These are phyloP conservation scores for Botryotinia convoluta DNA, from an alignment of 2,329 filamentous ascomycete species.

Conservation along the genomic window DNA sequence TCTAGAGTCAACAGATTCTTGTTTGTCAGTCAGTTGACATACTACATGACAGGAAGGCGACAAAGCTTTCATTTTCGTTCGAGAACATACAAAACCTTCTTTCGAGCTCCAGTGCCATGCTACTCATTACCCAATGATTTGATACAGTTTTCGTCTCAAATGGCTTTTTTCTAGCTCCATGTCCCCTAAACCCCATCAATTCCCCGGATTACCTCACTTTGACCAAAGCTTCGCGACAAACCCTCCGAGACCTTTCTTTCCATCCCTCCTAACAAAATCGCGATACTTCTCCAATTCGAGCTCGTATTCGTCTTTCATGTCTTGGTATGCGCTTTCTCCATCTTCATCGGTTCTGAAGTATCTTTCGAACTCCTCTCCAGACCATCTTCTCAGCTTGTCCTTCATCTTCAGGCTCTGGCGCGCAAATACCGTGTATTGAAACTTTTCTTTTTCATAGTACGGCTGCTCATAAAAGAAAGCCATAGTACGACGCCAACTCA, in stretches of 20 bases:
- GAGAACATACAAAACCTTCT: background rate
- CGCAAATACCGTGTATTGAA: slow-evolving; percentile 4
- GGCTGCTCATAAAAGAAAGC: slow-evolving; percentile 17
- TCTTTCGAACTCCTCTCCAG: slow-evolving; percentile 10
- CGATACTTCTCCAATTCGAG: slow-evolving; percentile 4
- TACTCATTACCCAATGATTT: background rate
- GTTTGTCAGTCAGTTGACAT: slow-evolving; percentile 1
- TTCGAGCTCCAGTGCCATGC: background rate
- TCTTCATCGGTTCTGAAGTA: slow-evolving; percentile 2
- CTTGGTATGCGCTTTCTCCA: background rate
- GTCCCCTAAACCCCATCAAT: background rate
- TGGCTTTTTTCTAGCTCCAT: background rate
- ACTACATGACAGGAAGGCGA: background rate
- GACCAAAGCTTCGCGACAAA: slow-evolving; percentile 13
- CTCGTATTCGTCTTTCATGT: slow-evolving; percentile 14
- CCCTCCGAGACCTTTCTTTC: background rate
- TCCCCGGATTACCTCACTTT: background rate
- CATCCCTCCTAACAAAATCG: background rate
- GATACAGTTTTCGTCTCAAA: background rate
- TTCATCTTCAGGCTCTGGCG: slow-evolving; percentile 9
- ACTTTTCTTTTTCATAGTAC: slow-evolving; percentile 7
- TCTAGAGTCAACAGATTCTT: background rate
- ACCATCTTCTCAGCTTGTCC: slow-evolving; percentile 1
- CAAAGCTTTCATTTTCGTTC: background rate
- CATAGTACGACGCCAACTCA: slow-evolving; percentile 16